A percentile compares a stretch with the other conserved stretches of the same genome.
Evolutionary conservation across 140 eudicot genomes (phyloP).

Genomic region (Ambrosia hybrid): DNA sequence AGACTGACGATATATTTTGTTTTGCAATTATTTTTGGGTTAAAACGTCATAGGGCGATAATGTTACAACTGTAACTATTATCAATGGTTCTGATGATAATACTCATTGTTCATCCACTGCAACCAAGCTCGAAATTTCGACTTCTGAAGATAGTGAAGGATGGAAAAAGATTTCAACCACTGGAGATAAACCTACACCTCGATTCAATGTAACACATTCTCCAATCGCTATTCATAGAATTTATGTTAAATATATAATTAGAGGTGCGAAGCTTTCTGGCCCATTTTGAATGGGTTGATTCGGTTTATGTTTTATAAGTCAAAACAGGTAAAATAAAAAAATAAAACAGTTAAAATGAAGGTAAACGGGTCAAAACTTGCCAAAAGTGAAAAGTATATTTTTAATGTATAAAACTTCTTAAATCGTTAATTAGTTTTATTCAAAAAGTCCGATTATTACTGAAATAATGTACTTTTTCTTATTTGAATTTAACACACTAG

Average conservation of each 20-base stretch:
- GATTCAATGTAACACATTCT: slow-evolving; percentile 63
- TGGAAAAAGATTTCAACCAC: slow-evolving; percentile 74
- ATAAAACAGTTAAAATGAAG: background rate
- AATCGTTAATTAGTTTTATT: too few species aligned
- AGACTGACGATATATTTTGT: background rate
- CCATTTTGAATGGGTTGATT: too few species aligned
- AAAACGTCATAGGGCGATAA: slow-evolving; percentile 51
- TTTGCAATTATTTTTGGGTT: slow-evolving; percentile 13
- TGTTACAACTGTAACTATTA: slow-evolving; percentile 28
- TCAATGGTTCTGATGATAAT: slow-evolving; percentile 54
- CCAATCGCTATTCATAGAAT: background rate
- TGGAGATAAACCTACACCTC: slow-evolving; percentile 91
- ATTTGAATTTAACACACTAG: too few species aligned
- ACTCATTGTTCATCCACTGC: slow-evolving; percentile 47
- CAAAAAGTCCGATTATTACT: too few species aligned
- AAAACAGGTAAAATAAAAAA: too few species aligned
- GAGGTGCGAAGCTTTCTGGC: background rate
- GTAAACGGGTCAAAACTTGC: background rate
- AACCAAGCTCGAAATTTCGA: slow-evolving; percentile 3
- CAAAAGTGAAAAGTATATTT: too few species aligned
- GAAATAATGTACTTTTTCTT: too few species aligned
- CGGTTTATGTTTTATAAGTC: too few species aligned
- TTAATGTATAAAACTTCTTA: too few species aligned
- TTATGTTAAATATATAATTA: background rate
- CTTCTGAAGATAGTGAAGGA: slow-evolving; percentile 51